phyloP scores from a whole-genome alignment of 352 stramenopile species.

The Phytopythium mirpurense region DNA sequence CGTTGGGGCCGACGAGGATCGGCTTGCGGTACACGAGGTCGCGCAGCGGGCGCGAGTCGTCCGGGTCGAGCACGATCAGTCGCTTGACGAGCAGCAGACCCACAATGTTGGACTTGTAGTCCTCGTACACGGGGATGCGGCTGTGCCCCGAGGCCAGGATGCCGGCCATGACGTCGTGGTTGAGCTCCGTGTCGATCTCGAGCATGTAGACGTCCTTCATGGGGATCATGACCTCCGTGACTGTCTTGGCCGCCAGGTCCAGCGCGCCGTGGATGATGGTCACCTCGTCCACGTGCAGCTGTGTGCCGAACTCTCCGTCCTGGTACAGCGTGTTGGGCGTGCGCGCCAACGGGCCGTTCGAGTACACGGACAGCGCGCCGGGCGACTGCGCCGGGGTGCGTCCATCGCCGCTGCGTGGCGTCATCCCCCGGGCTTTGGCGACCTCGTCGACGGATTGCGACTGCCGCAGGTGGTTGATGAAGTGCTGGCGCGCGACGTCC shows the following conservation, averaged over 20 bases:
- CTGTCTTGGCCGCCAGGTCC: slow-evolving; percentile 81
- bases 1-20: slow-evolving; percentile 73
- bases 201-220: slow-evolving; percentile 87
- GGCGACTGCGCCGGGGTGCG: background rate
- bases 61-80: slow-evolving; percentile 87
- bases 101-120: slow-evolving; percentile 69
- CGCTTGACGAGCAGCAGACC: slow-evolving; percentile 87
- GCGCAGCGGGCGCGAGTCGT: slow-evolving; percentile 56
- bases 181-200: slow-evolving; percentile 70
- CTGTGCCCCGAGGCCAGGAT: slow-evolving; percentile 86
- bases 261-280: slow-evolving; percentile 91
- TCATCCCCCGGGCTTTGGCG: slow-evolving; percentile 10
- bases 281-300: slow-evolving; percentile 84
- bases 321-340: slow-evolving; percentile 33
- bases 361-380: slow-evolving; percentile 3
- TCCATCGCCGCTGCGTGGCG: background rate
- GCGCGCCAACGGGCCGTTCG: slow-evolving; percentile 22
- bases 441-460: slow-evolving; percentile 18
- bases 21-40: slow-evolving; percentile 71
- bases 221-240: slow-evolving; percentile 87
- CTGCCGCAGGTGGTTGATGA: slow-evolving; percentile 32
- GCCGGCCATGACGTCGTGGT: slow-evolving; percentile 63
- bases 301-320: slow-evolving; percentile 41
- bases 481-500: slow-evolving; percentile 25
- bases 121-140: slow-evolving; percentile 88